These are phyloP conservation scores for Neurospora africana DNA, from an alignment of 495 filamentous ascomycete species.

Conservation along the genomic window DNA sequence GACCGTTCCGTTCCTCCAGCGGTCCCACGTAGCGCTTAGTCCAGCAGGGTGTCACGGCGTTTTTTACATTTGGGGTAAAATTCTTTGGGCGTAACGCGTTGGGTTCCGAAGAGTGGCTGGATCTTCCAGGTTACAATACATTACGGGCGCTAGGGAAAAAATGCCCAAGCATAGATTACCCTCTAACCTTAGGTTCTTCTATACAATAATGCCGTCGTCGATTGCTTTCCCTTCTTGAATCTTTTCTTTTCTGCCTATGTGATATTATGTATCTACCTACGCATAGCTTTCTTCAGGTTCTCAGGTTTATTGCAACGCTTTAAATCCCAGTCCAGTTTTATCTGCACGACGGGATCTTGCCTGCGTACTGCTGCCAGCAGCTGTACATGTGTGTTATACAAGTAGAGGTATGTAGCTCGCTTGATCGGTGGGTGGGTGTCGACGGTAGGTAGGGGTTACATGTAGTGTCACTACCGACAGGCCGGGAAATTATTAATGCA, in stretches of 20 bases:
- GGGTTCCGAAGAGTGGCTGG: too few species aligned
- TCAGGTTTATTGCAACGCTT: background rate
- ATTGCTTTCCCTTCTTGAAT: background rate
- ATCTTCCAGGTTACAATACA: background rate
- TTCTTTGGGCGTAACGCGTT: background rate
- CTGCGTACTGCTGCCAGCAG: too few species aligned
- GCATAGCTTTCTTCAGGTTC: background rate
- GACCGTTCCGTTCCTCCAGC: too few species aligned
- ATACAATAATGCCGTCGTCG: background rate
- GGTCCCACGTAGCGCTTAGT: too few species aligned
- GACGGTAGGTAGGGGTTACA: too few species aligned
- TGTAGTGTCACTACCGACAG: too few species aligned
- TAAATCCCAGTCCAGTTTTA: too few species aligned
- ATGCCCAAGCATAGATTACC: background rate
- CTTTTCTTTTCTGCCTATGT: background rate
- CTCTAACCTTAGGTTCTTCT: background rate
- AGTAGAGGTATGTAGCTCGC: background rate
- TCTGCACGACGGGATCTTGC: too few species aligned
- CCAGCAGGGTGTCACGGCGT: too few species aligned
- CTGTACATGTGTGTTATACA: too few species aligned
- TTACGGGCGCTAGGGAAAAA: background rate
- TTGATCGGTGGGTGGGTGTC: background rate
- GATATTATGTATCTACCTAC: background rate
- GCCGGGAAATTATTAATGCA: background rate
- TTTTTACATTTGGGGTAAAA: background rate